Conservation (phyloP, 306 rosid genomes). For the Prinsepia uniflora region DNA sequence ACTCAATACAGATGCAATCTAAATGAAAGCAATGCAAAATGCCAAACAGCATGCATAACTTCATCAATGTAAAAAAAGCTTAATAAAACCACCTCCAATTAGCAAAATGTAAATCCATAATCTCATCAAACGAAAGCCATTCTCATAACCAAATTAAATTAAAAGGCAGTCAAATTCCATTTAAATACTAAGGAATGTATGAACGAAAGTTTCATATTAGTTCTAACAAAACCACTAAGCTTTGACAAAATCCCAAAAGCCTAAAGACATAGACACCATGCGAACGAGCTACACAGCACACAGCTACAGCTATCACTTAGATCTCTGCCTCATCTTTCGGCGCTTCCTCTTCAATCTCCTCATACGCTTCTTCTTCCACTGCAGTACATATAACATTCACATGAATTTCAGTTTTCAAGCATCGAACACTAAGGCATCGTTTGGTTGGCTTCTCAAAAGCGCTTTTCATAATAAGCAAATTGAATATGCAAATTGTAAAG, state of each 20-base stretch:
- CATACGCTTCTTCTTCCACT: conserved; percentile 59
- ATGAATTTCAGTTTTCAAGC: neutral
- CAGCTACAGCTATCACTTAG: conserved; percentile 28
- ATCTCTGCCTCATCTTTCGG: conserved; percentile 60
- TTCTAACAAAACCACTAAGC: conserved; percentile 15
- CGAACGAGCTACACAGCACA: conserved; percentile 2
- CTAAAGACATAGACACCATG: conserved; percentile 7
- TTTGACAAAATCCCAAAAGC: conserved; percentile 11
- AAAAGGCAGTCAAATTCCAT: conserved; percentile 5
- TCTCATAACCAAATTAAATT: neutral
- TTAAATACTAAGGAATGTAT: neutral
- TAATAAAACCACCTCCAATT: neutral
- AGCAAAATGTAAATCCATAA: neutral
- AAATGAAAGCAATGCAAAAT: neutral
- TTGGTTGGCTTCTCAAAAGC: neutral
- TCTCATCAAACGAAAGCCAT: neutral
- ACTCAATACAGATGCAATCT: too few species aligned
- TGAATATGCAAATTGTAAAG: too few species aligned
- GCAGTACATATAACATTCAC: neutral
- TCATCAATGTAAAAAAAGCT: too few species aligned
- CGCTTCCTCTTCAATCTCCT: conserved; percentile 52
- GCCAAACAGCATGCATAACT: neutral
- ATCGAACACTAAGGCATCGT: neutral
- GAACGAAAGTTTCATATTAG: neutral
- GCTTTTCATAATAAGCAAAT: neutral